Percentiles rank a stretch among this genome's conserved stretches.
These are phyloP conservation scores for Ceriops tagal DNA, from an alignment of 345 rosid species.

Conservation along the genomic window DNA sequence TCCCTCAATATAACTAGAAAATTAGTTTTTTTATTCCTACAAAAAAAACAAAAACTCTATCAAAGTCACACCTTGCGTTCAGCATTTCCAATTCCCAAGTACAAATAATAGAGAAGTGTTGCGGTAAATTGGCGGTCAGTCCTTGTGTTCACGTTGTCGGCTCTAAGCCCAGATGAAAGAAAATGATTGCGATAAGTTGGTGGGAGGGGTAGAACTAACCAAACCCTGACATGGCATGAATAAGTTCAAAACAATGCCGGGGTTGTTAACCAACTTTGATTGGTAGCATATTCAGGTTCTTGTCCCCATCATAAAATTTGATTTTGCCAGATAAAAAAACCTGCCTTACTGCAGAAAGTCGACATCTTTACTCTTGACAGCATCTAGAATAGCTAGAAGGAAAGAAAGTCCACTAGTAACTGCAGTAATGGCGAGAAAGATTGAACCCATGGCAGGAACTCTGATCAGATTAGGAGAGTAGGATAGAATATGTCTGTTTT, in stretches of 20 bases:
- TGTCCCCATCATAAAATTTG: not conserved
- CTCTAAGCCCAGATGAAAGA: too few relatives aligned
- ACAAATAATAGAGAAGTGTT: too few relatives aligned
- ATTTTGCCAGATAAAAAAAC: not conserved
- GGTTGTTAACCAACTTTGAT: not conserved
- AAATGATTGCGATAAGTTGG: too few relatives aligned
- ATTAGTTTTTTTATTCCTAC: not conserved
- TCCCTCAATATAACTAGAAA: not conserved
- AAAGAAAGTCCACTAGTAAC: slow-evolving; percentile 1
- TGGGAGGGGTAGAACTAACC: too few relatives aligned
- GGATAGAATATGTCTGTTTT: slow-evolving; percentile 12
- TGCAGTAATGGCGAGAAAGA: not conserved
- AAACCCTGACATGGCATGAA: too few relatives aligned
- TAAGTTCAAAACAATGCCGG: too few relatives aligned
- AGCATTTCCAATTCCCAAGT: too few relatives aligned
- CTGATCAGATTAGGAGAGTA: slow-evolving; percentile 10
- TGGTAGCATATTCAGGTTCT: not conserved
- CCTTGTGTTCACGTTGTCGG: too few relatives aligned
- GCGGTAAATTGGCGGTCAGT: too few relatives aligned
- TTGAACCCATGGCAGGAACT: slow-evolving; percentile 6
- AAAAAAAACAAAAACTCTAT: too few relatives aligned
- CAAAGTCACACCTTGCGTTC: too few relatives aligned
- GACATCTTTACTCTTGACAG: not conserved
- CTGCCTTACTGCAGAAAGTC: not conserved
- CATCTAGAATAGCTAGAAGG: not conserved